These are phyloP conservation scores for Leptographium lundbergii DNA, from an alignment of 2,329 filamentous ascomycete genomes.

Conservation along the genomic window DNA sequence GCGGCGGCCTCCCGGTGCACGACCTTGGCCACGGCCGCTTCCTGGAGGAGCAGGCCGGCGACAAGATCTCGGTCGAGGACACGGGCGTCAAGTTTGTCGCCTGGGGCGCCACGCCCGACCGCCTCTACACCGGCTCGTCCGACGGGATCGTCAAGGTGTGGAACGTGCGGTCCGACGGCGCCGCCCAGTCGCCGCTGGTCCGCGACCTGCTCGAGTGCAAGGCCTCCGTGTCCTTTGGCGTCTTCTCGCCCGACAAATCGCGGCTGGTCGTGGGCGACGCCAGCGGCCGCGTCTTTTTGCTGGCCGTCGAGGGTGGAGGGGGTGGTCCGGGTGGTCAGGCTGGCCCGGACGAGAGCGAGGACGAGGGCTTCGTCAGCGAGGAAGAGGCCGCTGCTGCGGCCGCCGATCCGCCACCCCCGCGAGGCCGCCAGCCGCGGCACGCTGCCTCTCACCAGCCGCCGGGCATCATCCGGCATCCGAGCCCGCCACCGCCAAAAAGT, in stretches of 20 bases:
- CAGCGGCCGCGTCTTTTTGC: conserved; percentile 44
- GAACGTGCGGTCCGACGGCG: conserved; percentile 36
- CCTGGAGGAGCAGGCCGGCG: conserved; percentile 16
- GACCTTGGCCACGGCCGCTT: conserved; percentile 37
- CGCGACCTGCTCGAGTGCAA: conserved; percentile 40
- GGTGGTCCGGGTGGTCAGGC: conserved; percentile 15
- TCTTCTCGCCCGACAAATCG: conserved; percentile 43
- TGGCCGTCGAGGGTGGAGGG: conserved; percentile 26
- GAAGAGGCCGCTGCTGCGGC: neutral
- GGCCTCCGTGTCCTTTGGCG: conserved; percentile 43
- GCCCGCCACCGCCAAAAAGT: conserved; percentile 27
- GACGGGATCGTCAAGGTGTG: conserved; percentile 52
- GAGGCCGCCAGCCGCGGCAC: neutral
- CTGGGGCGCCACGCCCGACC: conserved; percentile 43
- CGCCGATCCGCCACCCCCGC: neutral
- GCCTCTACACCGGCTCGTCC: conserved; percentile 51
- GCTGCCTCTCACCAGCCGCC: conserved; percentile 24
- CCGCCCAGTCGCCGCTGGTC: conserved; percentile 28
- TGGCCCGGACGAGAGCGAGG: conserved; percentile 17
- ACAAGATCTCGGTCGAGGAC: conserved; percentile 30
- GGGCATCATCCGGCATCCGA: conserved; percentile 36
- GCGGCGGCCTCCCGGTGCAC: conserved; percentile 42
- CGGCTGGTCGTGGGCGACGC: conserved; percentile 48
- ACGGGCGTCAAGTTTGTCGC: conserved; percentile 51
- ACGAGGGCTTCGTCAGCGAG: conserved; percentile 9